Conservation (phyloP, 306 rosid species). For the Acacia melanoxylon region DNA sequence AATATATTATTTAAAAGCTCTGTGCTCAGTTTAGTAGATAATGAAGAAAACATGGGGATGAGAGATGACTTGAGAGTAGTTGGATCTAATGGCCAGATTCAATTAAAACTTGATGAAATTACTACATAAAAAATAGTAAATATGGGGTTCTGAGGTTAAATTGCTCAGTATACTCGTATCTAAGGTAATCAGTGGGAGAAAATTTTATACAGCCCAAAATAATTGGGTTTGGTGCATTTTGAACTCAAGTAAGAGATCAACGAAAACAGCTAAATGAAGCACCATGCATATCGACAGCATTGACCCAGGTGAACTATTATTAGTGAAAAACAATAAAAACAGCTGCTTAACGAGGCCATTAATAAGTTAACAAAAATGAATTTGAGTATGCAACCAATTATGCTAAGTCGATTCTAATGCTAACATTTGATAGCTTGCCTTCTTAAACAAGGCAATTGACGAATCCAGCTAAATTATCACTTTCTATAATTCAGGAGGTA, state of each 20-base stretch:
- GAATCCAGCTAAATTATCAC: not conserved
- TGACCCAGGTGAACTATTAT: not conserved
- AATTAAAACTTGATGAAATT: not conserved
- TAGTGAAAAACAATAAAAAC: not conserved
- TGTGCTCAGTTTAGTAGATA: constrained; percentile 1
- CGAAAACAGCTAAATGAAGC: not conserved
- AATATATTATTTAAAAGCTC: constrained; percentile 9
- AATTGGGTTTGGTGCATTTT: not conserved
- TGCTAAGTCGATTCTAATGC: not conserved
- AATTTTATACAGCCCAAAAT: constrained; percentile 9
- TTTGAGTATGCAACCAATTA: constrained; percentile 2
- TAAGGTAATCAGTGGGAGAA: not conserved
- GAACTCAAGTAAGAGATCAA: not conserved
- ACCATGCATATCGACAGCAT: not conserved
- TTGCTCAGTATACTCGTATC: not conserved
- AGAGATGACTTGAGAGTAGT: not conserved
- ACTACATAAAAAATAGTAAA: not conserved
- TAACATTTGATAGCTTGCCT: not conserved
- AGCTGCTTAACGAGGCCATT: not conserved
- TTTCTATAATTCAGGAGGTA: not conserved
- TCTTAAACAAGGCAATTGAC: not conserved
- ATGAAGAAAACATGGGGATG: constrained; percentile 1
- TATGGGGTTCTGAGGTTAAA: not conserved
- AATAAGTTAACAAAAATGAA: not conserved
- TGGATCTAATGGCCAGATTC: constrained; percentile 12